Base-by-base conservation (phyloP, 2,329 filamentous ascomycete genomes). In the Stachybotrys chartarum region DNA sequence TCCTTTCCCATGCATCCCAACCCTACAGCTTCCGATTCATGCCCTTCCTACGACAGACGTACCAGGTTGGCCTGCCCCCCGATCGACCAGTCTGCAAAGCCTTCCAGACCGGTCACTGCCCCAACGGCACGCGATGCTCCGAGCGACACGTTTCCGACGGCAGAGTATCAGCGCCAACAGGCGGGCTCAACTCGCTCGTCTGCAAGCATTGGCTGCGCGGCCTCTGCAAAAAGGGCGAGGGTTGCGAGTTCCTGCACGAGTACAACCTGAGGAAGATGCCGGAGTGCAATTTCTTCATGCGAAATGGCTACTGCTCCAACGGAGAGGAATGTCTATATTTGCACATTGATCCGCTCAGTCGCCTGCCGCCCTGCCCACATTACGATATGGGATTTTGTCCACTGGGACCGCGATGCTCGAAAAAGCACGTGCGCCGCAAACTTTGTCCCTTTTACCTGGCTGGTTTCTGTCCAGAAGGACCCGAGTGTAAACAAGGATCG, bases 171-270 rank as follows among this genome's bases (percentile, higher is more conserved):
- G 66, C 69, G 56, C 69, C 68, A n/a, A 66, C 70, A 14, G 72
- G 78, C 46, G 85, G 84, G 39, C 87, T 87, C 70, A 90, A 87
- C 75, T 88, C 83, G 68, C 84, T 97, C 16, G 93, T 99, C 58
- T 99, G 94, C 84, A 99, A 99, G 77, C 94, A 97, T 79, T 97
- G 94, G 86, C 85, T 97, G 67, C 90, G 95, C 61, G 93, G 92
- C 0, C 84, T 99, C 18, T 99, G 94, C 80, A 99, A 99, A 70
- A 97, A 97, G 75, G 94, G 93, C 65, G 88, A 97, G 68, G 84
- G 86, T 63, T 99, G 94, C 84, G 94, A 99, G 77, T 99, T 97
- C 67, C 79, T 97, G 51, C 94, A 99, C 79, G 94, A 97, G 75
- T 99, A 97, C 78, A 97, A 99, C 75, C 82, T 99, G 63, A 86